Evolutionary conservation across 371 early-diverging fungal genomes (phyloP).

Genomic region (Nosema muscidifuracis): DNA sequence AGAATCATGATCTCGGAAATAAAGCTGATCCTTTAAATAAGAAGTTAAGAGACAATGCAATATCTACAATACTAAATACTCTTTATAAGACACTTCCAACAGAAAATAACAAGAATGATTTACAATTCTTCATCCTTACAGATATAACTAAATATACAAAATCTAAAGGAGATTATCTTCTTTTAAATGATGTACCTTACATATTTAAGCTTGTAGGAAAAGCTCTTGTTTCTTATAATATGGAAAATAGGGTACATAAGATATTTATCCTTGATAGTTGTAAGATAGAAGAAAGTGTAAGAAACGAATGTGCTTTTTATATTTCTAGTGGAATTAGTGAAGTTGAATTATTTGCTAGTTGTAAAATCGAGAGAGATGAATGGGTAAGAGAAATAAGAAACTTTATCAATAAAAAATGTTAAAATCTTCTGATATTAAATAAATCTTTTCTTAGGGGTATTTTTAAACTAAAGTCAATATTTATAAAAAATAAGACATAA

Average conservation of each 20-base stretch:
- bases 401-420: conserved; percentile 12
- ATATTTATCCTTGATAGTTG: conserved; percentile 17
- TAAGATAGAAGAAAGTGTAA: background rate
- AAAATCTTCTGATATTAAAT: no score
- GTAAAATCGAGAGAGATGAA: conserved; percentile 27
- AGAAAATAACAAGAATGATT: background rate
- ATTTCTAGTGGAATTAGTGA: background rate
- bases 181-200: conserved; percentile 17
- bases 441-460: no score
- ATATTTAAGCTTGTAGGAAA: conserved; percentile 32
- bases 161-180: conserved; percentile 15
- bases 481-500: no score
- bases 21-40: background rate
- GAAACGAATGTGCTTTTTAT: background rate
- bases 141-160: conserved; percentile 2
- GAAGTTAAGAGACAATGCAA: background rate
- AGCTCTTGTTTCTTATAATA: conserved; percentile 30
- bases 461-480: no score
- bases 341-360: conserved; percentile 15
- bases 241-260: conserved; percentile 10
- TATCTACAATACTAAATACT: background rate
- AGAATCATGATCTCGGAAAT: background rate
- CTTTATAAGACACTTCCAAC: background rate
- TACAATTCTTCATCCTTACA: conserved; percentile 24
- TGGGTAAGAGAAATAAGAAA: conserved; percentile 20